Evolutionary conservation across 495 filamentous ascomycete species (phyloP).

Genomic region (Rusavskia elegans): DNA sequence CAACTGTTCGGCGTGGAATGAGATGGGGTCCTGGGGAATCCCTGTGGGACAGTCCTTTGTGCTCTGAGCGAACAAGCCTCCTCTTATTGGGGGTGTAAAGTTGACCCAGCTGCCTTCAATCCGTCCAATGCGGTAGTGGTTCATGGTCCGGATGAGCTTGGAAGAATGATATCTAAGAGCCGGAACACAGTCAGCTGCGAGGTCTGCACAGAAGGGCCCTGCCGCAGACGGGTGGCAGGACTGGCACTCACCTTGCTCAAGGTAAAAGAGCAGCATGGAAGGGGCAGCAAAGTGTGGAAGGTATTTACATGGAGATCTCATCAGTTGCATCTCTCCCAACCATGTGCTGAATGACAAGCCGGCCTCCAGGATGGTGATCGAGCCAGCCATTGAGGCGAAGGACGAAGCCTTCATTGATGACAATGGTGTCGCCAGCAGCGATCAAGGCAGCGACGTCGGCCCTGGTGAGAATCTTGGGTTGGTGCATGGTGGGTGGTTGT

Average conservation of each 20-base stretch:
- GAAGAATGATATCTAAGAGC: conserved; percentile 15
- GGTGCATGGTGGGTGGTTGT: conserved; percentile 8
- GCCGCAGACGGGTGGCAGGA: background rate
- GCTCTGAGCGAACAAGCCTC: background rate
- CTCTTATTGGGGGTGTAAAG: conserved; percentile 18
- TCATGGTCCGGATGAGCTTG: conserved; percentile 13
- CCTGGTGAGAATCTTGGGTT: conserved; percentile 8
- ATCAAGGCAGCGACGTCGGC: conserved; percentile 23
- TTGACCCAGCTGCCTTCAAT: conserved; percentile 15
- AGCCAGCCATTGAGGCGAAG: conserved; percentile 29
- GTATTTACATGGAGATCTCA: conserved; percentile 30
- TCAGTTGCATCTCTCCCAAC: conserved; percentile 34
- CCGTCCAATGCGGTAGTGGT: conserved; percentile 16
- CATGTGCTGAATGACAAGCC: conserved; percentile 31
- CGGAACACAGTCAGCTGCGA: background rate
- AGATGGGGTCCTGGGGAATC: conserved; percentile 2
- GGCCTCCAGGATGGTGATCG: conserved; percentile 28
- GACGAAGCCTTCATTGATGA: conserved; percentile 28
- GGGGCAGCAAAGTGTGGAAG: conserved; percentile 4
- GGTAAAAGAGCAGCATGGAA: background rate
- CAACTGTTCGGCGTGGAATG: background rate
- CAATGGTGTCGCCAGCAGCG: conserved; percentile 25
- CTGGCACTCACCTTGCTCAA: conserved; percentile 4
- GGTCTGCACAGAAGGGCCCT: background rate
- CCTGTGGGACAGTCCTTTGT: background rate